Percentiles rank a stretch among this genome's conserved stretches.
phyloP scores from a whole-genome alignment of 495 filamentous ascomycete genomes.

The Mytilinidion resinicola region DNA sequence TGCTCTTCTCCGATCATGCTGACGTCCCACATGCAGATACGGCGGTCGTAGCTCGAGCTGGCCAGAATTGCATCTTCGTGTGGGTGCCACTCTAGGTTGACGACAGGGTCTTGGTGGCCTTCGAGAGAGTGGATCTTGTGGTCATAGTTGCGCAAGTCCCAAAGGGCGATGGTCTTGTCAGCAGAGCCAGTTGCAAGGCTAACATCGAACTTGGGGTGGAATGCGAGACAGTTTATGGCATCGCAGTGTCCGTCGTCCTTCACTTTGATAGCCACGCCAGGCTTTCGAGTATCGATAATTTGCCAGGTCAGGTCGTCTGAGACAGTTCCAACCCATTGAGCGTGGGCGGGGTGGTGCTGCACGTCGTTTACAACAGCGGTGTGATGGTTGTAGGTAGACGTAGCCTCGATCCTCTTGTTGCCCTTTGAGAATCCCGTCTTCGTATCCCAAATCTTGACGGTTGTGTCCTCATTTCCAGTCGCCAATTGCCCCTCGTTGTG shows the following conservation, averaged over 20 bases:
- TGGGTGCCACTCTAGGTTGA: conserved; percentile 89
- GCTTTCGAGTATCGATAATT: conserved; percentile 73
- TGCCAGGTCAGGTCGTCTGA: conserved; percentile 93
- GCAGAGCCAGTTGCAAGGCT: conserved; percentile 87
- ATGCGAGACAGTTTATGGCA: conserved; percentile 89
- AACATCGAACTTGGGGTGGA: conserved; percentile 82
- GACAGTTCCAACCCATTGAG: conserved; percentile 78
- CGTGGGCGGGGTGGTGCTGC: conserved; percentile 80
- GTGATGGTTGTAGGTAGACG: conserved; percentile 78
- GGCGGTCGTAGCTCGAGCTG: conserved; percentile 83
- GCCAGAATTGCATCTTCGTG: conserved; percentile 80
- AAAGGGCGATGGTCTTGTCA: conserved; percentile 89
- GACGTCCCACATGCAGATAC: conserved; percentile 95
- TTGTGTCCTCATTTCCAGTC: conserved; percentile 85
- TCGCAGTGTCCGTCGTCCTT: conserved; percentile 64
- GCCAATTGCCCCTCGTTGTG: conserved; percentile 74
- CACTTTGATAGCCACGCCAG: conserved; percentile 55
- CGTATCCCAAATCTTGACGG: conserved; percentile 85
- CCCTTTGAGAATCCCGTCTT: conserved; percentile 57
- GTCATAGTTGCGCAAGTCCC: conserved; percentile 87
- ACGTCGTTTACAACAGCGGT: conserved; percentile 92
- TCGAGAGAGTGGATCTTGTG: conserved; percentile 78
- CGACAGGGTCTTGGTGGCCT: conserved; percentile 81
- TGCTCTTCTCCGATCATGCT: conserved; percentile 89
- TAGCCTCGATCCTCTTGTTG: conserved; percentile 62